A percentile compares a stretch with the other conserved stretches of the same genome.
Conservation (phyloP, 2,329 filamentous ascomycete species). For the Leptographium galeiforme region DNA sequence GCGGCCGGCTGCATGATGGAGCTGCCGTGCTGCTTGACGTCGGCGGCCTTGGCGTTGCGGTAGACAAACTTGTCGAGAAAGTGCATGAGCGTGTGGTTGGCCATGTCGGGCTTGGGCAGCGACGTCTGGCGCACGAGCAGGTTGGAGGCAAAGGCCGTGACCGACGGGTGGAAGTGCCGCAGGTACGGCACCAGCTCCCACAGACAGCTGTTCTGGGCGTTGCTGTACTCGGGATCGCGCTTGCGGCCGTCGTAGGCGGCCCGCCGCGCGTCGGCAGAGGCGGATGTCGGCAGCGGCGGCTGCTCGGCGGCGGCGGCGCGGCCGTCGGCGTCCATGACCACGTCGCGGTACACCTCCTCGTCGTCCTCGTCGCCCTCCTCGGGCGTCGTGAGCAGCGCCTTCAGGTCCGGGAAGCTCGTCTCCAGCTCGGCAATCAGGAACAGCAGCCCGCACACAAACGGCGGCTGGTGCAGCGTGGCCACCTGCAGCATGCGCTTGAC, state of each 20-base stretch:
- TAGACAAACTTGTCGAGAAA: constrained; percentile 99
- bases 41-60: constrained; percentile 65
- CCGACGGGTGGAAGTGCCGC: constrained; percentile 84
- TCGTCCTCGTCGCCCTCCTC: constrained; percentile 64
- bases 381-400: constrained; percentile 64
- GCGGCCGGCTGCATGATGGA: constrained; percentile 84
- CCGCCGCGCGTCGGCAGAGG: constrained; percentile 8
- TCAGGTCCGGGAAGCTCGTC: constrained; percentile 65
- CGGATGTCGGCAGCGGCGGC: constrained; percentile 17
- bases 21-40: constrained; percentile 46
- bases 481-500: constrained; percentile 86
- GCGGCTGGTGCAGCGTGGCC: constrained; percentile 74
- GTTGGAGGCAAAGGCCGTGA: constrained; percentile 66
- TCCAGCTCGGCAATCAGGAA: constrained; percentile 78
- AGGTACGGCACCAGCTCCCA: constrained; percentile 83
- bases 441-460: constrained; percentile 86
- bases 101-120: constrained; percentile 79
- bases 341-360: constrained; percentile 41
- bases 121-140: constrained; percentile 57
- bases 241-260: constrained; percentile 71
- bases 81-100: constrained; percentile 80
- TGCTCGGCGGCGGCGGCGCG: constrained; percentile 31
- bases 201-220: constrained; percentile 82
- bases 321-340: constrained; percentile 47
- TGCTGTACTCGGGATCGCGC: constrained; percentile 79